Percentiles rank a stretch among this genome's conserved stretches.
Conservation (phyloP, 306 rosid species). For the Glycine soja region DNA sequence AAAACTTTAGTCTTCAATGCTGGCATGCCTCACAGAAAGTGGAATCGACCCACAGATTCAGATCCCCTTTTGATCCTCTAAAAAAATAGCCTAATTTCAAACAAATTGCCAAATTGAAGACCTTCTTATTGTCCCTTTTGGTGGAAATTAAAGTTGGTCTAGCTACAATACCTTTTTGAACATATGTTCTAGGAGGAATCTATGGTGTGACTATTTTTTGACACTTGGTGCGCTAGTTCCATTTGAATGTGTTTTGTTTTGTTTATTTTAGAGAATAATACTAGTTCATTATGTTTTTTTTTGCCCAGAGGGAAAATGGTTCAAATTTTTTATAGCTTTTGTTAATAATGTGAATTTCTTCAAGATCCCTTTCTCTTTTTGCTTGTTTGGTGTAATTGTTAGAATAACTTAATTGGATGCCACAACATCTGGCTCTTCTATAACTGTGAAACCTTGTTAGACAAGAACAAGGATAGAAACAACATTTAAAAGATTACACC, state of each 20-base stretch:
- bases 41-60: slow-evolving; percentile 34
- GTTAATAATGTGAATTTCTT: slow-evolving; percentile 35
- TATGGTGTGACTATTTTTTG: slow-evolving; percentile 31
- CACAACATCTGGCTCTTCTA: too few relatives aligned
- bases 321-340: slow-evolving; percentile 8
- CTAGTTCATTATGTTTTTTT: slow-evolving; percentile 32
- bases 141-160: slow-evolving; percentile 52
- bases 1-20: slow-evolving; percentile 39
- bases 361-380: slow-evolving; percentile 4
- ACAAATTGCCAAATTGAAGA: slow-evolving; percentile 32
- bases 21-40: slow-evolving; percentile 45
- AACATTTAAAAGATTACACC: slow-evolving; percentile 1
- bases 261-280: slow-evolving; percentile 36
- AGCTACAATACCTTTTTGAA: slow-evolving; percentile 35
- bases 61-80: background rate
- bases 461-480: background rate
- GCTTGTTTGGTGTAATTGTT: too few relatives aligned
- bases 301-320: background rate
- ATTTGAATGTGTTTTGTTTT: slow-evolving; percentile 31
- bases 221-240: slow-evolving; percentile 34
- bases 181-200: slow-evolving; percentile 37
- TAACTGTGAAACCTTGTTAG: background rate
- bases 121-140: slow-evolving; percentile 33
- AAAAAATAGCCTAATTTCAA: slow-evolving; percentile 1
- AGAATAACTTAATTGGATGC: too few relatives aligned